phyloP scores from a whole-genome alignment of 495 filamentous ascomycete genomes.

The Xylaria acuta region DNA sequence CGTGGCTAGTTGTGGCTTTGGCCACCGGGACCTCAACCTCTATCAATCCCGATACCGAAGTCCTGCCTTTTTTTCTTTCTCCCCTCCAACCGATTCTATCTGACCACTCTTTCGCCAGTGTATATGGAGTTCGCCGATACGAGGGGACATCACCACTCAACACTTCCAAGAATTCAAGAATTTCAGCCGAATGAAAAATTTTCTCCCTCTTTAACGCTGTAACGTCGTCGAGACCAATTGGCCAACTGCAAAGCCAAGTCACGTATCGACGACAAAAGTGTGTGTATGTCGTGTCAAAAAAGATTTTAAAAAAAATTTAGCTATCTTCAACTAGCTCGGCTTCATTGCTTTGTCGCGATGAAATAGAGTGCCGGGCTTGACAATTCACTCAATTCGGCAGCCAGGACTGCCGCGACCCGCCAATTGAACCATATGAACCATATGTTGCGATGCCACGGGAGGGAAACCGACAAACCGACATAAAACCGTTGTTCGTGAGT shows the following conservation, averaged over 20 bases:
- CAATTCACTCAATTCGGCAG: conserved; percentile 1
- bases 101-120: conserved; percentile 13
- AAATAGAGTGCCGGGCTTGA: conserved; percentile 1
- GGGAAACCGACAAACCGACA: conserved; percentile 13
- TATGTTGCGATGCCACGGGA: conserved; percentile 6
- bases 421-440: conserved; percentile 22
- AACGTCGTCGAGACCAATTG: conserved; percentile 24
- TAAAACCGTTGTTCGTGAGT: background rate
- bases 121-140: conserved; percentile 17
- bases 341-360: conserved; percentile 4
- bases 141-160: conserved; percentile 9
- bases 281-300: conserved; percentile 25
- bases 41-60: background rate
- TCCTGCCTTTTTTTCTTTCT: background rate
- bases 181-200: conserved; percentile 23
- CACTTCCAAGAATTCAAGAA: background rate
- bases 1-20: conserved; percentile 26
- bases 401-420: background rate
- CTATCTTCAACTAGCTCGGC: conserved; percentile 15
- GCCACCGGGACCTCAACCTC: conserved; percentile 4
- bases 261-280: conserved; percentile 15
- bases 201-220: conserved; percentile 11
- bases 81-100: background rate
- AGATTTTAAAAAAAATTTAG: background rate
- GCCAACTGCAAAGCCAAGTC: conserved; percentile 27